Percentiles rank a stretch among this genome's conserved stretches.
These are phyloP conservation scores for Phytophthora pluvialis DNA, from an alignment of 352 stramenopile genomes.

Conservation along the genomic window DNA sequence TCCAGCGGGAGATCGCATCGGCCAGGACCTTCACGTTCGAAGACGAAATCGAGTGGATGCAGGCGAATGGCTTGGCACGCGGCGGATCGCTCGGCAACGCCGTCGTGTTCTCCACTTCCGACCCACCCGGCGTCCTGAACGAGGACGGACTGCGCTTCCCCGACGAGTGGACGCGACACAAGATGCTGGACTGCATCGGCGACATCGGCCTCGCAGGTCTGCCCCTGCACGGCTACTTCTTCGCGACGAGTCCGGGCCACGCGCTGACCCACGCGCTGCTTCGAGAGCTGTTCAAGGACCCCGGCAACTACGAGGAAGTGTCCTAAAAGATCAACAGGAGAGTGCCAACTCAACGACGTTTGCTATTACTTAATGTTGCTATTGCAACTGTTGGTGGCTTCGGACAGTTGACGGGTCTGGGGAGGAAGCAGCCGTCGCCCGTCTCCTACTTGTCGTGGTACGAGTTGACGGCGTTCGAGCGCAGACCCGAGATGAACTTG, in stretches of 20 bases:
- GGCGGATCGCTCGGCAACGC: slow-evolving; percentile 73
- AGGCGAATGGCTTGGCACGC: slow-evolving; percentile 50
- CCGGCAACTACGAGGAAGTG: slow-evolving; percentile 51
- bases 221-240: slow-evolving; percentile 71
- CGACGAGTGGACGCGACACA: slow-evolving; percentile 77
- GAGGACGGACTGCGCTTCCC: slow-evolving; percentile 56
- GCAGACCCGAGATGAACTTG: slow-evolving; percentile 46
- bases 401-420: neutral
- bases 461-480: slow-evolving; percentile 52
- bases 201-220: slow-evolving; percentile 62
- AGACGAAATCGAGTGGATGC: slow-evolving; percentile 73
- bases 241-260: slow-evolving; percentile 71
- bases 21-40: slow-evolving; percentile 80
- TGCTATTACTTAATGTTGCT: slow-evolving; percentile 13
- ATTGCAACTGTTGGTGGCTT: slow-evolving; percentile 1
- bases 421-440: neutral
- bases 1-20: slow-evolving; percentile 48
- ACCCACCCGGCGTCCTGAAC: slow-evolving; percentile 44
- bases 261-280: slow-evolving; percentile 68
- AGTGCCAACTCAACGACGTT: slow-evolving; percentile 8
- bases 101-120: slow-evolving; percentile 55
- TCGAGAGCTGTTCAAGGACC: slow-evolving; percentile 51
- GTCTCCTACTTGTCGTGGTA: slow-evolving; percentile 37
- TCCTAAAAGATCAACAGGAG: slow-evolving; percentile 12
- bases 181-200: slow-evolving; percentile 76